Conservation (phyloP, 1,284 basidiomycete species). For the Kwoniella shivajii region DNA sequence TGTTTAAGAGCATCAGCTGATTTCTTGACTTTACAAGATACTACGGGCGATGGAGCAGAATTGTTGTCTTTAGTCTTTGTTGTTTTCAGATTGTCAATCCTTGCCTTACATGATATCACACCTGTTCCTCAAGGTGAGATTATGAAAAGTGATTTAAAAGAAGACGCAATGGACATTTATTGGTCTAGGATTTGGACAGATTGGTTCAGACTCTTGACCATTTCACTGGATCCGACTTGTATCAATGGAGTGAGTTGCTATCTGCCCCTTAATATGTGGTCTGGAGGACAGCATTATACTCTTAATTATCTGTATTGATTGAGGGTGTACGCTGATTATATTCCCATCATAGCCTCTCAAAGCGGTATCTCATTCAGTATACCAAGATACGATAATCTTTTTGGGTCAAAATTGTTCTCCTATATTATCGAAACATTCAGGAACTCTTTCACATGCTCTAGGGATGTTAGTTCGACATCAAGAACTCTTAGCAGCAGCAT, state of each 20-base stretch:
- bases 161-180: conserved; percentile 27
- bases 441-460: conserved; percentile 24
- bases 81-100: conserved; percentile 29
- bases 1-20: conserved; percentile 38
- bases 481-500: conserved; percentile 5
- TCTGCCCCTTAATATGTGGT: not conserved
- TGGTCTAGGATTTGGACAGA: conserved; percentile 48
- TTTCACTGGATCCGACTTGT: conserved; percentile 31
- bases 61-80: conserved; percentile 33
- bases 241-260: conserved; percentile 36
- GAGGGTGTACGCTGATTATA: not conserved
- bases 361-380: conserved; percentile 33
- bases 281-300: too few species aligned
- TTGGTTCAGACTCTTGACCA: conserved; percentile 36
- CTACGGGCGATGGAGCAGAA: conserved; percentile 34
- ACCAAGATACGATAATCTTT: conserved; percentile 43
- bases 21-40: conserved; percentile 32
- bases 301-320: not conserved
- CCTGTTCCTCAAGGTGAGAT: not conserved
- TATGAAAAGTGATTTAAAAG: not conserved
- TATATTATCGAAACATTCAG: conserved; percentile 26
- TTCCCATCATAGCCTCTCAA: conserved; percentile 34
- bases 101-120: conserved; percentile 26
- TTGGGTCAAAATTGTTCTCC: conserved; percentile 25
- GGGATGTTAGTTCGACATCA: conserved; percentile 18